These are phyloP conservation scores for Sequoiadendron giganteum DNA, from an alignment of 75 land plant genomes.

Conservation along the genomic window DNA sequence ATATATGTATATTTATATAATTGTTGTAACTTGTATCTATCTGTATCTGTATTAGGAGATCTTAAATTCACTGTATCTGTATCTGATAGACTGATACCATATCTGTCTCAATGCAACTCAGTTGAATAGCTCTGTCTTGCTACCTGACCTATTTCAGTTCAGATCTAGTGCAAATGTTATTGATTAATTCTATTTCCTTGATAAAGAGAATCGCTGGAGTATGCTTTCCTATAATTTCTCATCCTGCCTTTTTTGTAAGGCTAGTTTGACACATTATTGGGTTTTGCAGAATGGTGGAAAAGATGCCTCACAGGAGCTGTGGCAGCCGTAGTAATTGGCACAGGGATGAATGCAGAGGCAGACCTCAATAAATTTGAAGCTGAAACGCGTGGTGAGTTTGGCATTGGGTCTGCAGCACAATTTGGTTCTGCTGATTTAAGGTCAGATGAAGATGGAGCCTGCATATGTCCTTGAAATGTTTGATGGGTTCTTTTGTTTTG, in stretches of 20 bases:
- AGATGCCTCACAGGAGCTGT: conserved; percentile 34
- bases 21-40: too few species aligned
- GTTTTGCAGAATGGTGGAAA: conserved; percentile 6
- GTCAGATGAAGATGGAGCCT: conserved; percentile 19
- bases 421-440: conserved; percentile 98
- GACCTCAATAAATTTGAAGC: conserved; percentile 96
- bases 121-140: neutral
- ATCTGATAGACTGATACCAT: too few species aligned
- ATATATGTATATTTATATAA: too few species aligned
- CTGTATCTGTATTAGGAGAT: too few species aligned
- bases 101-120: too few species aligned
- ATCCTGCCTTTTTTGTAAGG: neutral
- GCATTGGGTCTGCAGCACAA: conserved; percentile 98
- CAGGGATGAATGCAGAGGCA: conserved; percentile 64
- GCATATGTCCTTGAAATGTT: neutral
- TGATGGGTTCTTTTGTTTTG: neutral
- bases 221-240: neutral
- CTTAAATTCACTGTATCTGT: too few species aligned
- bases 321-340: conserved; percentile 44
- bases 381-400: conserved; percentile 90
- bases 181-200: neutral
- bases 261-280: neutral
- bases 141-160: neutral
- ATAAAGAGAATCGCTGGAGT: neutral
- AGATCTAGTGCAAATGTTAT: neutral